Evolutionary conservation across 305 asterid species (phyloP).

Genomic region (Monarda citriodora): DNA sequence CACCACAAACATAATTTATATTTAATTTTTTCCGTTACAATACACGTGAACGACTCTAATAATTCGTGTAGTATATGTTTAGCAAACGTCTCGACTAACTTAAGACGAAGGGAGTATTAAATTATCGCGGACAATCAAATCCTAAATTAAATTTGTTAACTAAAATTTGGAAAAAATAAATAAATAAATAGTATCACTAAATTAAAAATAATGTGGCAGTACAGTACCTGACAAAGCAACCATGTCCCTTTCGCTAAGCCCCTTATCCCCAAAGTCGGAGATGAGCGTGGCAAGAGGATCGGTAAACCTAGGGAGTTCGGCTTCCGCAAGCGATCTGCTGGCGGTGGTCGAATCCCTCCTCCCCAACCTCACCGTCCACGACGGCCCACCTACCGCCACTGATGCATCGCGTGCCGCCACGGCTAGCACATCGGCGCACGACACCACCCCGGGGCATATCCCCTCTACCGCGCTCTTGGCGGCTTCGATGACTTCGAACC

Average conservation of each 20-base stretch:
- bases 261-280: conserved; percentile 1
- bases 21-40: no score
- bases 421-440: conserved; percentile 21
- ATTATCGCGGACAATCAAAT: no score
- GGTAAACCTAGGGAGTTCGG: conserved; percentile 17
- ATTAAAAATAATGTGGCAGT: no score
- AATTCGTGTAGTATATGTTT: no score
- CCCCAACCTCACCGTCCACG: conserved; percentile 33
- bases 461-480: conserved; percentile 18
- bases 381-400: conserved; percentile 39
- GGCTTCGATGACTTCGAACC: conserved; percentile 19
- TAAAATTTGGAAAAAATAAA: no score
- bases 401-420: conserved; percentile 25
- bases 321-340: conserved; percentile 20
- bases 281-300: conserved; percentile 6
- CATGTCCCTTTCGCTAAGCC: conserved; percentile 9
- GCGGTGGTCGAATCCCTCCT: conserved; percentile 28
- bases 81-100: no score
- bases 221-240: conserved; percentile 23
- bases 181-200: no score
- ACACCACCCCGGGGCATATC: conserved; percentile 24
- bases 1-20: no score
- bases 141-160: no score
- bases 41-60: no score
- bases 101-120: no score